A percentile compares a stretch with the other conserved stretches of the same genome.
Conservation (phyloP, 73 alveolate species). For the Symbiodinium pilosum region DNA sequence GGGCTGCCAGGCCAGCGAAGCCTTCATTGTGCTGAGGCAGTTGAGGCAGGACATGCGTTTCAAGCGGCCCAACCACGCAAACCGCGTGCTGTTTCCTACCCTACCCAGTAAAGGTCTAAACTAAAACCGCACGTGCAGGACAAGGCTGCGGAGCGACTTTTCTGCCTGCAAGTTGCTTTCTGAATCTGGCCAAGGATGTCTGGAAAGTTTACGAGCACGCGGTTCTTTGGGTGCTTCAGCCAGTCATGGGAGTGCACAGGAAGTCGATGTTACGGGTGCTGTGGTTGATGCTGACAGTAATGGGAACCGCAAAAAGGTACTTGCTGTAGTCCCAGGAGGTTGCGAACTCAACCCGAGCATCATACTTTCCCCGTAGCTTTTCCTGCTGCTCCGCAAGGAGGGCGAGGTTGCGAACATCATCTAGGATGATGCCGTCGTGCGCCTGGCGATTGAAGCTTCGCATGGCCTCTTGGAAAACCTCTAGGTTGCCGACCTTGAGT, state of each 20-base stretch:
- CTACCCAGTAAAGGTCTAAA: no score
- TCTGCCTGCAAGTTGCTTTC: no score
- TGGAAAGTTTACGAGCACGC: no score
- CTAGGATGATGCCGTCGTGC: not conserved
- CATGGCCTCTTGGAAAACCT: not conserved
- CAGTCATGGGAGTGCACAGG: not conserved
- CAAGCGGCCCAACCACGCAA: no score
- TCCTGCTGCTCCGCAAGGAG: conserved; percentile 42
- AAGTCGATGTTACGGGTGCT: not conserved
- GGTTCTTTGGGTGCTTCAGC: no score
- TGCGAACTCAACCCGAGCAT: not conserved
- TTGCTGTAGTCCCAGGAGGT: not conserved
- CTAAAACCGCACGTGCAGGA: no score
- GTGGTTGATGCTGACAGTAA: not conserved
- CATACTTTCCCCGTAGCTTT: conserved; percentile 39
- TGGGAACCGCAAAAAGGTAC: not conserved
- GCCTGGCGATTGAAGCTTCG: not conserved
- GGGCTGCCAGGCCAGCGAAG: no score
- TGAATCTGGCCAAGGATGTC: no score
- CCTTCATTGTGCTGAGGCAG: no score
- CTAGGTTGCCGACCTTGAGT: not conserved
- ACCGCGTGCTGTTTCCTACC: no score
- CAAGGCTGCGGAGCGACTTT: no score
- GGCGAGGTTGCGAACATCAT: not conserved
- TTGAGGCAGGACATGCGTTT: no score